Evolutionary conservation across 768 basidiomycete genomes (phyloP).

Genomic region (Termitomyces sp.): DNA sequence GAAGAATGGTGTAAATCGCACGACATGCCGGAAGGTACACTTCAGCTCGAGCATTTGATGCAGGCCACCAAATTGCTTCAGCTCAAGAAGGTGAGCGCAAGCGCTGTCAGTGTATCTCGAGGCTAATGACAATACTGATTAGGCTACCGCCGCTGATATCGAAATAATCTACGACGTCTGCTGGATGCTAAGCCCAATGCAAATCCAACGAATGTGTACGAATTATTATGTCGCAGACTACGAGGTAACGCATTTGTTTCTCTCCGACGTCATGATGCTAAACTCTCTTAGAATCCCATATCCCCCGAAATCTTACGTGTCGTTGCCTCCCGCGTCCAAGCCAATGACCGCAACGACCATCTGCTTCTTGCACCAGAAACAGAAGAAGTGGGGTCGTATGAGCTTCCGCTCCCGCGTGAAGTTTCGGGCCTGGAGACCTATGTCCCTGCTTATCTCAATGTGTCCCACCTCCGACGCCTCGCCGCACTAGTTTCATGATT

Average conservation of each 20-base stretch:
- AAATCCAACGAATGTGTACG: conserved; percentile 98
- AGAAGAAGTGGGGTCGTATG: conserved; percentile 95
- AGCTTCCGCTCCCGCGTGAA: conserved; percentile 90
- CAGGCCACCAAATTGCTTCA: conserved; percentile 98
- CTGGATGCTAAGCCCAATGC: conserved; percentile 99
- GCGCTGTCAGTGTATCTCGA: background rate
- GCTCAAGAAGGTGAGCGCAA: conserved; percentile 79
- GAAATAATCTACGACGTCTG: conserved; percentile 99
- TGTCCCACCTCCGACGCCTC: conserved; percentile 83
- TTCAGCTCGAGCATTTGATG: conserved; percentile 98
- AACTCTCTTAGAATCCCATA: conserved; percentile 74
- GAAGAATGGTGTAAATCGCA: conserved; percentile 99
- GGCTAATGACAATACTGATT: conserved; percentile 12
- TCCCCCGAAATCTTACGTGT: conserved; percentile 96
- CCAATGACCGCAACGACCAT: conserved; percentile 96
- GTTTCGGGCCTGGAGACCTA: conserved; percentile 97
- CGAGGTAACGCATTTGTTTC: conserved; percentile 53
- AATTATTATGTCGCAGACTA: conserved; percentile 99
- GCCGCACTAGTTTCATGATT: conserved; percentile 79
- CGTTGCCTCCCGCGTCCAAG: conserved; percentile 92
- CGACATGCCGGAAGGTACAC: conserved; percentile 97
- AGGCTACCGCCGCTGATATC: conserved; percentile 93
- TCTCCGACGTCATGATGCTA: background rate
- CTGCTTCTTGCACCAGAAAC: conserved; percentile 93
- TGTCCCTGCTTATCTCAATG: conserved; percentile 87